Conservation (phyloP, 495 filamentous ascomycete genomes). For the Cercophora newfieldiana region DNA sequence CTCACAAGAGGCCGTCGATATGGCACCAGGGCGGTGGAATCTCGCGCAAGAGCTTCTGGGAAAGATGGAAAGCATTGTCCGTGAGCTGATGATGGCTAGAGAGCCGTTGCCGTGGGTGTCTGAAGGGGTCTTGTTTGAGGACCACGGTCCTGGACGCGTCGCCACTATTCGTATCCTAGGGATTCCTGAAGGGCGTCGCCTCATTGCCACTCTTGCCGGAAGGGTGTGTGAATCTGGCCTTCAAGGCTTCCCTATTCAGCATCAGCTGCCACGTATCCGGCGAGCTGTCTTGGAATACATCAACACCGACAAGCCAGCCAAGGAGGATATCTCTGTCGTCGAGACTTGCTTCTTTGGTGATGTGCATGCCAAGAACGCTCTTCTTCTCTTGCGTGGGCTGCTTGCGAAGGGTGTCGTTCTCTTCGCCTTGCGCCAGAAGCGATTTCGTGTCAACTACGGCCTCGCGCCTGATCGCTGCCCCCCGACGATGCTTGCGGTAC, state of each 20-base stretch:
- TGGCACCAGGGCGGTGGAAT: slow-evolving; percentile 60
- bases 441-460: slow-evolving; percentile 70
- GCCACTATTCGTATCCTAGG: slow-evolving; percentile 48
- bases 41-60: slow-evolving; percentile 57
- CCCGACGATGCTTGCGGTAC: slow-evolving; percentile 61
- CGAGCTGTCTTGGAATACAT: slow-evolving; percentile 48
- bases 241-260: slow-evolving; percentile 41
- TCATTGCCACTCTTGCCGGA: slow-evolving; percentile 35
- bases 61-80: slow-evolving; percentile 38
- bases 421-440: slow-evolving; percentile 58
- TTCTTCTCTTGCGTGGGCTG: slow-evolving; percentile 63
- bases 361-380: slow-evolving; percentile 28
- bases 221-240: slow-evolving; percentile 43
- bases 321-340: slow-evolving; percentile 37
- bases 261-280: slow-evolving; percentile 38
- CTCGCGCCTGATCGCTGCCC: slow-evolving; percentile 46
- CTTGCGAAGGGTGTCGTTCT: slow-evolving; percentile 56
- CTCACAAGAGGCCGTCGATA: slow-evolving; percentile 52
- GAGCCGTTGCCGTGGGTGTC: neutral
- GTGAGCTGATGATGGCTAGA: slow-evolving; percentile 14
- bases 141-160: slow-evolving; percentile 30
- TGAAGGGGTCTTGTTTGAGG: slow-evolving; percentile 21
- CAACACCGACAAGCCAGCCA: slow-evolving; percentile 29
- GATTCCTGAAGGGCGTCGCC: slow-evolving; percentile 29
- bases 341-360: slow-evolving; percentile 42